Conservation (phyloP, 2,329 filamentous ascomycete species). For the Fusarium nisikadoi region DNA sequence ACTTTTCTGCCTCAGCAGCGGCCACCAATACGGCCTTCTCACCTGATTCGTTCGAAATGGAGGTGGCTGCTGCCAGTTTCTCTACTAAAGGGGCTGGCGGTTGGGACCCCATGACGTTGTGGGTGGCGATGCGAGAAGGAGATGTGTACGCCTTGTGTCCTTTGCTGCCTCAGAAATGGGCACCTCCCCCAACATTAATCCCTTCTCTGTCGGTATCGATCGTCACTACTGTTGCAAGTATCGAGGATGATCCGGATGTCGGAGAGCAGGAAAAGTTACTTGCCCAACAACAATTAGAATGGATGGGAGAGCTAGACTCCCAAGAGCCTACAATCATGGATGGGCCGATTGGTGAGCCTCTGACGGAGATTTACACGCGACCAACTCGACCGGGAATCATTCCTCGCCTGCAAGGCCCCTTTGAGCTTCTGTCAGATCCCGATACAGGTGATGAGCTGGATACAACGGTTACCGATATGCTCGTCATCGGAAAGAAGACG, state of each 20-base stretch:
- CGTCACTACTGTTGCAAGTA: conserved; percentile 74
- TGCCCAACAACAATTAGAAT: conserved; percentile 72
- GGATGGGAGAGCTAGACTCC: conserved; percentile 73
- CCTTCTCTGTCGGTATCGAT: conserved; percentile 86
- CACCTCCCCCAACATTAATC: conserved; percentile 78
- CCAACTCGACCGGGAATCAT: conserved; percentile 67
- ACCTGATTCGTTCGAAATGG: conserved; percentile 90
- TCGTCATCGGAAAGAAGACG: conserved; percentile 70
- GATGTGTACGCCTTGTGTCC: conserved; percentile 95
- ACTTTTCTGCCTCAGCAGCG: conserved; percentile 80
- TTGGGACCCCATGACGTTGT: conserved; percentile 96
- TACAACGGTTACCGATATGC: conserved; percentile 68
- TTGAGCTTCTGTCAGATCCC: conserved; percentile 65
- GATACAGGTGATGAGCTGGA: conserved; percentile 68
- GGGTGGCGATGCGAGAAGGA: conserved; percentile 94
- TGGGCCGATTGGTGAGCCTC: conserved; percentile 58
- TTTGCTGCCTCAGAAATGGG: conserved; percentile 87
- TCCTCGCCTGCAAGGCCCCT: conserved; percentile 71
- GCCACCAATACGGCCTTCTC: conserved; percentile 85
- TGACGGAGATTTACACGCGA: conserved; percentile 66
- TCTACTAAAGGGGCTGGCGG: conserved; percentile 73
- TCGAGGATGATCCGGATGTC: conserved; percentile 68
- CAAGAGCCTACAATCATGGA: conserved; percentile 70
- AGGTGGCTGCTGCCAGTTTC: conserved; percentile 91
- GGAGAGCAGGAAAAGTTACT: conserved; percentile 65